phyloP scores from a whole-genome alignment of 371 early-diverging fungal genomes.

The Mucor ambiguus region DNA sequence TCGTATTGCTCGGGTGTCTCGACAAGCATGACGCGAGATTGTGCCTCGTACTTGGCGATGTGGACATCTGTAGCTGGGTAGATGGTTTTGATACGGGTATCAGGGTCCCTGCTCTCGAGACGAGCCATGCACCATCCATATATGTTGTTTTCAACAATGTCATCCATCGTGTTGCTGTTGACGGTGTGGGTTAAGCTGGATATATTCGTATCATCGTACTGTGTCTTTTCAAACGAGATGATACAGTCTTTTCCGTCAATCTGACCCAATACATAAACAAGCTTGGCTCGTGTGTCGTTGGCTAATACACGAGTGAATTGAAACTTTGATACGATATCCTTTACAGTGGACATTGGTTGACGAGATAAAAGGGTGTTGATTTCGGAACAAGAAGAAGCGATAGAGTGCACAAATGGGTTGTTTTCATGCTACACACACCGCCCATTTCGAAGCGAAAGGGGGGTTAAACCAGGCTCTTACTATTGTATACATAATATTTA shows the following conservation, averaged over 20 bases:
- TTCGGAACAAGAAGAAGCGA: too few species aligned
- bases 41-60: slow-evolving; percentile 73
- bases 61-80: slow-evolving; percentile 73
- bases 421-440: too few species aligned
- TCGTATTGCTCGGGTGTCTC: slow-evolving; percentile 63
- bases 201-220: slow-evolving; percentile 45
- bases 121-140: slow-evolving; percentile 61
- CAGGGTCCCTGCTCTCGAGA: slow-evolving; percentile 33
- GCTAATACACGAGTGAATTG: slow-evolving; percentile 38
- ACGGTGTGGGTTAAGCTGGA: slow-evolving; percentile 22
- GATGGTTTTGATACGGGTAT: slow-evolving; percentile 60
- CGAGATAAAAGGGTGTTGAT: too few species aligned
- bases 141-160: slow-evolving; percentile 60
- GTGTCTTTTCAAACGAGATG: slow-evolving; percentile 56
- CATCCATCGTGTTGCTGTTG: slow-evolving; percentile 20
- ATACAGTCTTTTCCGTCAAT: slow-evolving; percentile 35
- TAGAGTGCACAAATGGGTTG: too few species aligned
- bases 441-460: too few species aligned
- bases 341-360: neutral
- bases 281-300: slow-evolving; percentile 44
- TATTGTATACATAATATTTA: neutral
- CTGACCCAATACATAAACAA: slow-evolving; percentile 37
- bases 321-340: slow-evolving; percentile 34
- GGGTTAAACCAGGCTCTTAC: too few species aligned
- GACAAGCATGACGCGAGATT: slow-evolving; percentile 54